phyloP scores from a whole-genome alignment of 1,139 yeast genomes.

The Geotrichum bryndzae region DNA sequence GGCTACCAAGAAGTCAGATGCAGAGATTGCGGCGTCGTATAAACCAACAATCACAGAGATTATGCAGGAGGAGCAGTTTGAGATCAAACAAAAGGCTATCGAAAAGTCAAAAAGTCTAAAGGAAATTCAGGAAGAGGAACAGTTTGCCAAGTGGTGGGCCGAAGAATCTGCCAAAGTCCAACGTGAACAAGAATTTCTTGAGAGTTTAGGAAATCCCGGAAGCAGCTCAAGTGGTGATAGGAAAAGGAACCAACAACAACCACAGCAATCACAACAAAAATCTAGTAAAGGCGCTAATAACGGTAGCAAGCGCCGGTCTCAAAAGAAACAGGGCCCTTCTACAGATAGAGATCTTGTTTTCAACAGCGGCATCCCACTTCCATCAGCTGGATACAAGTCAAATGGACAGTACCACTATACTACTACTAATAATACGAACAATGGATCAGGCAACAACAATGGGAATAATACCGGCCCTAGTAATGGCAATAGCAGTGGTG shows the following conservation, averaged over 20 bases:
- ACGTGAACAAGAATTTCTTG: slow-evolving; percentile 10
- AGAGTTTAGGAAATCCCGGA: slow-evolving; percentile 4
- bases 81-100: slow-evolving; percentile 37
- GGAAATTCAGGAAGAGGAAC: slow-evolving; percentile 74
- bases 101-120: slow-evolving; percentile 44
- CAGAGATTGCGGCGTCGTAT: slow-evolving; percentile 12
- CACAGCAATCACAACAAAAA: background rate
- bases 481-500: too few species aligned
- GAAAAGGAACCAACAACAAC: background rate
- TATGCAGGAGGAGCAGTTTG: slow-evolving; percentile 46
- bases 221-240: background rate
- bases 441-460: background rate
- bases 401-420: background rate
- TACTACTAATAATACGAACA: background rate
- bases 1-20: slow-evolving; percentile 6
- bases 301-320: background rate
- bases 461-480: background rate
- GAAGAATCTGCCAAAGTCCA: slow-evolving; percentile 61
- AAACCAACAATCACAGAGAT: slow-evolving; percentile 36
- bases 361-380: background rate
- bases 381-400: background rate
- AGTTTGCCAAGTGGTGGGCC: slow-evolving; percentile 78
- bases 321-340: background rate
- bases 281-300: background rate
- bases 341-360: background rate